Conservation (phyloP, 768 basidiomycete species). For the Cubamyces lactineus region DNA sequence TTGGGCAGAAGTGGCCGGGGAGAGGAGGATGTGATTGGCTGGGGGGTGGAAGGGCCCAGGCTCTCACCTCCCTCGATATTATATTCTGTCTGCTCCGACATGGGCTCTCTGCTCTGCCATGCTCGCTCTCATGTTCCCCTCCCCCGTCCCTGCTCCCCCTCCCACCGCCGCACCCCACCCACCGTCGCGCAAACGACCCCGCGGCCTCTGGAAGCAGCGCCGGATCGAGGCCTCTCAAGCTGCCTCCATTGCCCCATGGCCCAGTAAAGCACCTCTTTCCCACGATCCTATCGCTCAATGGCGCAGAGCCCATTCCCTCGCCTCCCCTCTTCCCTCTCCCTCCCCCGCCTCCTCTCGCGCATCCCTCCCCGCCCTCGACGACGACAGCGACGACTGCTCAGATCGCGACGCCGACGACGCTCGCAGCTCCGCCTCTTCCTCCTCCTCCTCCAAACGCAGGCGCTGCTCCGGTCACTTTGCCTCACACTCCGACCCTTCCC, state of each 20-base stretch:
- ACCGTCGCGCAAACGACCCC: conserved; percentile 29
- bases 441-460: conserved; percentile 32
- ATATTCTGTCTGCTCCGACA: too few species aligned
- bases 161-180: conserved; percentile 1
- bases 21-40: background rate
- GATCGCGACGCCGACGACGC: conserved; percentile 22
- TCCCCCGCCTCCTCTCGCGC: conserved; percentile 1
- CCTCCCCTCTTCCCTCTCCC: background rate
- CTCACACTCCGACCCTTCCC: conserved; percentile 19
- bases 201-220: conserved; percentile 36
- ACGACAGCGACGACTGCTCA: conserved; percentile 11
- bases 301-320: conserved; percentile 16
- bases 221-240: conserved; percentile 13
- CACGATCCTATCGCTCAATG: conserved; percentile 23
- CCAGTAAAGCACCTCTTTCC: conserved; percentile 20
- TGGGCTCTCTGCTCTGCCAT: conserved; percentile 7
- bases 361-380: conserved; percentile 9
- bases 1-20: conserved; percentile 10
- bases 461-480: conserved; percentile 29
- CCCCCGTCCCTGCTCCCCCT: conserved; percentile 2
- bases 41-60: background rate
- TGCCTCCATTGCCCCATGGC: conserved; percentile 2
- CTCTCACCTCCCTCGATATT: too few species aligned
- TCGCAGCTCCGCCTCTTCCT: conserved; percentile 24
- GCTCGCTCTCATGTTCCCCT: conserved; percentile 15